A percentile compares a stretch with the other conserved stretches of the same genome.
Conservation (phyloP, 176 grass and related monocot species). For the maize (Zea mays) region DNA sequence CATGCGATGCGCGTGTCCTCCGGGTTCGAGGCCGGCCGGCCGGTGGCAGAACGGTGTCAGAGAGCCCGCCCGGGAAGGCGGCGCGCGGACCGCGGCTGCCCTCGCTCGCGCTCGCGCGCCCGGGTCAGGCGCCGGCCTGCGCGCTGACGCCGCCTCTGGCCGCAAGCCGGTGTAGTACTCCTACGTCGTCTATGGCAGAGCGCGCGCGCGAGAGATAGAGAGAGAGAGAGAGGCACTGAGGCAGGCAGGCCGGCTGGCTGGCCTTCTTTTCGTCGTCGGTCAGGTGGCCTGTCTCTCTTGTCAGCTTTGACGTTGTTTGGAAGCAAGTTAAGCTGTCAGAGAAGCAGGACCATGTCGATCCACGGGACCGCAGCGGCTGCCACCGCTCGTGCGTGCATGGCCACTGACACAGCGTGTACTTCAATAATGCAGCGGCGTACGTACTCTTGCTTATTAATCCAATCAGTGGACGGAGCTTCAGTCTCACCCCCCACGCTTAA, state of each 20-base stretch:
- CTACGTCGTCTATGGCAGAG: neutral
- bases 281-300: neutral
- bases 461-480: neutral
- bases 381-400: neutral
- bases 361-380: neutral
- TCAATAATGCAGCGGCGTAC: neutral
- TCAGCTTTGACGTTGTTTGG: conserved; percentile 35
- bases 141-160: conserved; percentile 20
- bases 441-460: neutral
- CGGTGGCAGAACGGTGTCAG: conserved; percentile 50
- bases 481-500: too few species aligned
- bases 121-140: conserved; percentile 42
- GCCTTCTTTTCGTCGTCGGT: neutral
- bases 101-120: neutral
- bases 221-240: too few species aligned
- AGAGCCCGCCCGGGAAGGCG: conserved; percentile 26
- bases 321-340: conserved; percentile 47
- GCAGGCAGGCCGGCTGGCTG: neutral
- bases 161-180: neutral
- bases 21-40: conserved; percentile 5
- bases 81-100: conserved; percentile 11
- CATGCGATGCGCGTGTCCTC: neutral
- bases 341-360: conserved; percentile 1
- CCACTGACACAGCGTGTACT: neutral
- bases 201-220: neutral